A percentile compares a stretch with the other conserved stretches of the same genome.
phyloP scores from a whole-genome alignment of 1,284 basidiomycete genomes.

The Testicularia cyperi region DNA sequence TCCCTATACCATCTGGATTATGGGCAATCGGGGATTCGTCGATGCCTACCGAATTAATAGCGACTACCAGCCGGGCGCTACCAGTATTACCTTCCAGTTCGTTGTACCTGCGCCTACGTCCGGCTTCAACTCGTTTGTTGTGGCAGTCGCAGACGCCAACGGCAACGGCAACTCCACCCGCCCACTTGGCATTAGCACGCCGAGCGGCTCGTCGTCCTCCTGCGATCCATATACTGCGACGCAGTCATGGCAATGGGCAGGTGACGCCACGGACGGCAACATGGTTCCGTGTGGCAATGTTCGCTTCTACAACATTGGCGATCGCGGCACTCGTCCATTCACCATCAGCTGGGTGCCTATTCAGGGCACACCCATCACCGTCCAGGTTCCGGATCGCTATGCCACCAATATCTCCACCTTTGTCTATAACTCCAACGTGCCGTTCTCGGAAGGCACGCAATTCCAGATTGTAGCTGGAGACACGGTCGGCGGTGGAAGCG shows the following conservation, averaged over 20 bases:
- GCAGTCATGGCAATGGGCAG: slow-evolving; percentile 29
- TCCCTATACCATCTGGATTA: slow-evolving; percentile 45
- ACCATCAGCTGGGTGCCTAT: slow-evolving; percentile 41
- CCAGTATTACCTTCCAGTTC: slow-evolving; percentile 42
- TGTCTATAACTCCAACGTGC: slow-evolving; percentile 17
- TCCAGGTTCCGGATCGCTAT: slow-evolving; percentile 20
- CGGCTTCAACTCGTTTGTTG: slow-evolving; percentile 26
- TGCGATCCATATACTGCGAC: slow-evolving; percentile 34
- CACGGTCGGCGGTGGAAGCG: slow-evolving; percentile 30
- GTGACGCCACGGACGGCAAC: slow-evolving; percentile 21
- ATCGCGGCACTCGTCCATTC: slow-evolving; percentile 38
- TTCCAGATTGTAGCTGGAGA: slow-evolving; percentile 41
- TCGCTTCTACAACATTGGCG: slow-evolving; percentile 38
- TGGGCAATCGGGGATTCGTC: slow-evolving; percentile 26
- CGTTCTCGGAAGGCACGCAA: slow-evolving; percentile 36
- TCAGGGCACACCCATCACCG: slow-evolving; percentile 21
- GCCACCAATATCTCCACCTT: slow-evolving; percentile 37
- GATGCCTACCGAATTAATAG: slow-evolving; percentile 32
- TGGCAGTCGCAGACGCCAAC: slow-evolving; percentile 29
- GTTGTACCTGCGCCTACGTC: slow-evolving; percentile 22
- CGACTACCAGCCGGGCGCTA: slow-evolving; percentile 31
- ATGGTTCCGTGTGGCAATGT: slow-evolving; percentile 40
- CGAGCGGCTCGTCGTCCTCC: slow-evolving; percentile 3
- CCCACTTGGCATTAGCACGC: slow-evolving; percentile 17
- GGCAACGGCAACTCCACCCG: slow-evolving; percentile 42